Evolutionary conservation across 305 asterid species (phyloP).

Genomic region (Fraxinus floribunda): DNA sequence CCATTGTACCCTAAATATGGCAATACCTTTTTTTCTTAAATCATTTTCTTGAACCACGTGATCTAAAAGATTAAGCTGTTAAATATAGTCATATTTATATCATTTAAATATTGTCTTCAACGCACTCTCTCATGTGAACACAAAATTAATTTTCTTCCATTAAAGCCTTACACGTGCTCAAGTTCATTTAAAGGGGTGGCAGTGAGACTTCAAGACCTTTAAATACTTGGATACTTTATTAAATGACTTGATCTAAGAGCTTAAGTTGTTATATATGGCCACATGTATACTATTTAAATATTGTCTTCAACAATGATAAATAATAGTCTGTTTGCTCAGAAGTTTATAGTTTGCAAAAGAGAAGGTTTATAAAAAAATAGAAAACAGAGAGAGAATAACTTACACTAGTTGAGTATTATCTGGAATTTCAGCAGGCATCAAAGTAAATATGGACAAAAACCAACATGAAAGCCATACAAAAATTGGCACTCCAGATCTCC

Average conservation of each 20-base stretch:
- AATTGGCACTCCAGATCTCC: conserved; percentile 55
- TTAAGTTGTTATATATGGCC: not conserved
- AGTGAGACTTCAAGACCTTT: not conserved
- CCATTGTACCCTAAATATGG: not conserved
- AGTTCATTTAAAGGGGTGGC: not conserved
- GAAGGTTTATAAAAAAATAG: not conserved
- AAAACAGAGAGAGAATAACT: conserved; percentile 28
- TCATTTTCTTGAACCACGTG: not conserved
- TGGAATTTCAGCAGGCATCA: conserved; percentile 99
- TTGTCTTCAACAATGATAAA: not conserved
- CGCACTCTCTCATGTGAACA: not conserved
- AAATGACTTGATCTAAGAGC: not conserved
- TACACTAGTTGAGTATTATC: conserved; percentile 88
- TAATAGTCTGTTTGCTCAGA: not conserved
- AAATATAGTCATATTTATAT: not conserved
- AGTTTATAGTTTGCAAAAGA: not conserved
- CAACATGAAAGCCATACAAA: conserved; percentile 72
- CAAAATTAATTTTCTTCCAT: not conserved
- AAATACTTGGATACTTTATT: not conserved
- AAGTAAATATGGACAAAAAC: conserved; percentile 76
- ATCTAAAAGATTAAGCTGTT: not conserved
- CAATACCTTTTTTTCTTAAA: not conserved
- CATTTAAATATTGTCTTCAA: not conserved
- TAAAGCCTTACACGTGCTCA: not conserved
- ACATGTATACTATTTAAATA: not conserved